Evolutionary conservation across 441 rosid genomes (phyloP).

Genomic region (Populus tomentosa): DNA sequence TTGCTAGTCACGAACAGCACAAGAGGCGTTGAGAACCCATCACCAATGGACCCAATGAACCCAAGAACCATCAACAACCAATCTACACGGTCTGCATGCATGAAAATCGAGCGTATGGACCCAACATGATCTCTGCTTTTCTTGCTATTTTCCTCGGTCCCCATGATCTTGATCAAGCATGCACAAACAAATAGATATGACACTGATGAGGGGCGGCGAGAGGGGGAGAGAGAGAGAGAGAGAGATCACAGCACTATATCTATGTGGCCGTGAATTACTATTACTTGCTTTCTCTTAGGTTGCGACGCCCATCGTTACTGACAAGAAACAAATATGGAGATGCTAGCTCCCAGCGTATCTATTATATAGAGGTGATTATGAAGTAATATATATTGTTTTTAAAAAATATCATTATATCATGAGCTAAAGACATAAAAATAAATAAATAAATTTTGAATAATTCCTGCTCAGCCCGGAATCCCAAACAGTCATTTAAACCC

Average conservation of each 20-base stretch:
- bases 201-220: neutral
- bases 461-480: too few species aligned
- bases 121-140: conserved; percentile 17
- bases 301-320: neutral
- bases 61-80: conserved; percentile 65
- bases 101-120: conserved; percentile 27
- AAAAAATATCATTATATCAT: too few species aligned
- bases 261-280: neutral
- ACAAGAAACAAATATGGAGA: neutral
- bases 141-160: conserved; percentile 22
- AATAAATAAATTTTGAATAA: too few species aligned
- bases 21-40: conserved; percentile 64
- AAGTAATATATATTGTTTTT: too few species aligned
- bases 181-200: neutral
- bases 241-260: neutral
- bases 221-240: neutral
- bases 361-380: neutral
- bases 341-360: neutral
- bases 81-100: conserved; percentile 41
- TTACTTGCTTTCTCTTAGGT: neutral
- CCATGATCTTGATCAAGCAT: conserved; percentile 13
- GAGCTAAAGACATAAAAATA: too few species aligned
- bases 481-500: neutral
- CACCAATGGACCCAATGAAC: conserved; percentile 65
- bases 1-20: conserved; percentile 53